Evolutionary conservation across 2,329 filamentous ascomycete species (phyloP), one percentile per base, ranked within the genome.

Genomic region (Colletotrichum lindemuthianum): DNA sequence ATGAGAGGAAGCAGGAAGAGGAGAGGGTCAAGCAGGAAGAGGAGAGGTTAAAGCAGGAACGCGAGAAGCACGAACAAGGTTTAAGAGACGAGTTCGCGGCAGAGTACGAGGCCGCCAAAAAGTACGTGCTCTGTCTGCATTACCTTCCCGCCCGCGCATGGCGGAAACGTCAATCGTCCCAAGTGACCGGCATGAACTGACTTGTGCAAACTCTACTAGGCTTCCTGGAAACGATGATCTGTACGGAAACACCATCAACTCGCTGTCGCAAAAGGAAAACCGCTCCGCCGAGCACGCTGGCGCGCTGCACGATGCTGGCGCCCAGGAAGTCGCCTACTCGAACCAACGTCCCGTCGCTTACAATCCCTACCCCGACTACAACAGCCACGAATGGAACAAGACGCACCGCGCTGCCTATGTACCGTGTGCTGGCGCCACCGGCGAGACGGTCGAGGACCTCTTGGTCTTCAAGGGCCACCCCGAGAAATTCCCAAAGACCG

Each of bases 281-380:
- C 76, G 77, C 5, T 70, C 71, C 32, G 72, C 75, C 9, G 70
- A 74, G 36, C 71, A 75, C 24, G 70, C 68, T 33, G 65, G 65
- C 47, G 55, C 51, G 13, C 65, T 68, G 15, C 61, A 50, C 16
- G 67, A 67, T 45, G 48, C 58, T 13, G 63, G 67, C 60, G 49
- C 65, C 36, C 37, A 69, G 67, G 40, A 71, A 70, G 60, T 72
- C 81, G 15, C 69, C 74, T 34, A 72, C 57, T 72, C 76, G 11
- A 77, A 83, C 47, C 76, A 80, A 47, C 59, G 53, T 84, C 87
- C 1, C 79, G 86, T 59, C 79, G 84, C 52, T 16, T 92, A 92
- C 75, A 83, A 89, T 63, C 91, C 91, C 0, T 93, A 93, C 68
- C 90, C 91, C 1, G 79, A 86, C 13, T 92, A 93, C 77, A 90